These are phyloP conservation scores for Argentina anserina DNA, from an alignment of 306 rosid genomes.

Conservation along the genomic window DNA sequence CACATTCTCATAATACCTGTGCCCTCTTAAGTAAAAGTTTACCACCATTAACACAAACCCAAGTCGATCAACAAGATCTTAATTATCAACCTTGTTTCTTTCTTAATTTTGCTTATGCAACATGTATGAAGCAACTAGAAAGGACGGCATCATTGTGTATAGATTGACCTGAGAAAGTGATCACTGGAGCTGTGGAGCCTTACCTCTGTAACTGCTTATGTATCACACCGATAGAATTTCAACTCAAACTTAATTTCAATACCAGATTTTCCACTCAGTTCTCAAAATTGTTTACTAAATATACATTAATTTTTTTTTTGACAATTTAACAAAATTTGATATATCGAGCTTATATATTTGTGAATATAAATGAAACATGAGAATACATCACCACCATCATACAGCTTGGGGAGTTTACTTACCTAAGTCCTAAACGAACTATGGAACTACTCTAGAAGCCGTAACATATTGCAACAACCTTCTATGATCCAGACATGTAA, in stretches of 20 bases:
- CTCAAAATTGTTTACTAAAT: not conserved
- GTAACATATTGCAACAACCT: constrained; percentile 14
- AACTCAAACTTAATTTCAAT: not conserved
- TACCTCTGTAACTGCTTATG: too few species aligned
- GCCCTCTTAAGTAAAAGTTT: too few species aligned
- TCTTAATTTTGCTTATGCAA: not conserved
- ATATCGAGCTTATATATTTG: not conserved
- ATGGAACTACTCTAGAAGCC: constrained; percentile 19
- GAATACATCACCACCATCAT: not conserved
- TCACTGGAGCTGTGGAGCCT: not conserved
- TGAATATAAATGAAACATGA: not conserved
- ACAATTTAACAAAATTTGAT: constrained; percentile 4
- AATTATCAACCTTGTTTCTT: not conserved
- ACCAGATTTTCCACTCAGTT: not conserved
- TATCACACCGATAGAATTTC: not conserved
- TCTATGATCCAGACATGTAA: constrained; percentile 81
- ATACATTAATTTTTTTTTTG: not conserved
- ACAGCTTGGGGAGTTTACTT: not conserved
- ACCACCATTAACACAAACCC: too few species aligned
- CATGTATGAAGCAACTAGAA: not conserved
- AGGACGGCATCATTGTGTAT: too few species aligned
- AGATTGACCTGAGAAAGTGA: not conserved
- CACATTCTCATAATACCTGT: too few species aligned
- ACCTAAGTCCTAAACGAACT: not conserved
- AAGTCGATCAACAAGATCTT: not conserved